Base-by-base conservation (phyloP, 805 yeast species). In the Wickerhamomyces strasburgensis region DNA sequence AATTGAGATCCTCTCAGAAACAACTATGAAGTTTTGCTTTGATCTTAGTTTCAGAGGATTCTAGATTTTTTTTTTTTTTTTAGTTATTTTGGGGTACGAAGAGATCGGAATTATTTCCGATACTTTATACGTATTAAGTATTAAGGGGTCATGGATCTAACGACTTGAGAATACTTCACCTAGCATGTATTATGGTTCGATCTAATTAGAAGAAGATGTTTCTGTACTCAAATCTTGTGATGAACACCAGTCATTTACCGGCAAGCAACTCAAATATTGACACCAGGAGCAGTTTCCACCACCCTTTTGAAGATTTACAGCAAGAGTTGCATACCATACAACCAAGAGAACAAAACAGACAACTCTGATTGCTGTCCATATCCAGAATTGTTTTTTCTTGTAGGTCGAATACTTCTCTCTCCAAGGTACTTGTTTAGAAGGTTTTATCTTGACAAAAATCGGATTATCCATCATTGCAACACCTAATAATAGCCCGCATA, bases 201-300 rank as follows among this genome's bases (percentile, higher is more conserved):
- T n/a, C n/a, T n/a, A n/a, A n/a, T n/a, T 21, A 8, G 25, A 8
- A 7, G 25, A 8, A 8, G 25, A 8, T 11, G 25, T 21, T 21
- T 21, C 10, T 21, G 46, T 38, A 13, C 45, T 42, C 18, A 47
- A 30, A 8, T 44, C 44, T n/a, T 79, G 80, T 19, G 55, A 48
- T 33, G 71, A 78, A 53, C 87, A 81, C 87, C 87, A 81, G 19
- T 75, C 79, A 42, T 76, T 68, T 4, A 81, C 81, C 0, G 87
- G 87, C 11, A 81, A 52, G 49, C 89, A 82, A 46, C 76, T 77
- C 47, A 82, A 64, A 51, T 81, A 82, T 52, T 78, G 79, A 62
- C 89, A 82, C 89, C 89, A 82, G 13, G 64, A 54, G 55, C 89
- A 82, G 39, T 65, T 57, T 5, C 67, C 68, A 10, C 72, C 72